Conservation (phyloP, 2,329 filamentous ascomycete species). For the Trichoderma lentiforme region DNA sequence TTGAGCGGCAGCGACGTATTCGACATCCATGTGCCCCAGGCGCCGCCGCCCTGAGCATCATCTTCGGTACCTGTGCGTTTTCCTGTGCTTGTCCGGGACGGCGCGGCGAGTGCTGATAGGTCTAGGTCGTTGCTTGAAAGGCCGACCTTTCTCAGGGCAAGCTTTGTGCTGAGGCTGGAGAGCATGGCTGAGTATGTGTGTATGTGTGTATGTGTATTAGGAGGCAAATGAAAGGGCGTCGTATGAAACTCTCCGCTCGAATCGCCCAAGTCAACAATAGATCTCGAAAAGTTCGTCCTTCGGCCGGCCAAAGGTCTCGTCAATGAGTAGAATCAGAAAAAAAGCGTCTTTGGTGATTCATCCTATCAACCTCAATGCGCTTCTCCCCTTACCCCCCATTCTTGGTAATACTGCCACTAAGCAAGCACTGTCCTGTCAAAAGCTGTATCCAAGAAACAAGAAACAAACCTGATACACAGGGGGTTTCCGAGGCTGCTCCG, state of each 20-base stretch:
- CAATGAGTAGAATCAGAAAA: background rate
- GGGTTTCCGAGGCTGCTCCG: background rate
- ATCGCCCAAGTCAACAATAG: background rate
- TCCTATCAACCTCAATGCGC: background rate
- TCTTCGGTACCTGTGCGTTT: background rate
- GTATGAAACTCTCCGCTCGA: background rate
- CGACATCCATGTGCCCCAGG: conserved; percentile 48
- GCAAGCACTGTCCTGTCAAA: background rate
- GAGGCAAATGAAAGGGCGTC: background rate
- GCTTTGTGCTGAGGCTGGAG: conserved; percentile 53
- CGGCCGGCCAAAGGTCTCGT: background rate
- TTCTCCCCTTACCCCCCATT: background rate
- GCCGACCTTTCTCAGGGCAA: conserved; percentile 56
- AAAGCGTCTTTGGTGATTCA: background rate
- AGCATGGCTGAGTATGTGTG: conserved; percentile 42
- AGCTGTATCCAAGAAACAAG: background rate
- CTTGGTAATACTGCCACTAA: background rate
- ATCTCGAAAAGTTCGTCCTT: background rate
- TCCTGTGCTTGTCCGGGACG: conserved; percentile 23
- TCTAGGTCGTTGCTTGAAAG: conserved; percentile 50
- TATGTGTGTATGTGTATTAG: background rate
- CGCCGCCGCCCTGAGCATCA: conserved; percentile 12
- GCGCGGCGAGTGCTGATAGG: conserved; percentile 29
- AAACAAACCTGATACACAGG: conserved; percentile 12
- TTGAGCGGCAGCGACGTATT: conserved; percentile 42